phyloP scores from a whole-genome alignment of 202 grass and related monocot species.

The Miscanthus sacchariflorus region DNA sequence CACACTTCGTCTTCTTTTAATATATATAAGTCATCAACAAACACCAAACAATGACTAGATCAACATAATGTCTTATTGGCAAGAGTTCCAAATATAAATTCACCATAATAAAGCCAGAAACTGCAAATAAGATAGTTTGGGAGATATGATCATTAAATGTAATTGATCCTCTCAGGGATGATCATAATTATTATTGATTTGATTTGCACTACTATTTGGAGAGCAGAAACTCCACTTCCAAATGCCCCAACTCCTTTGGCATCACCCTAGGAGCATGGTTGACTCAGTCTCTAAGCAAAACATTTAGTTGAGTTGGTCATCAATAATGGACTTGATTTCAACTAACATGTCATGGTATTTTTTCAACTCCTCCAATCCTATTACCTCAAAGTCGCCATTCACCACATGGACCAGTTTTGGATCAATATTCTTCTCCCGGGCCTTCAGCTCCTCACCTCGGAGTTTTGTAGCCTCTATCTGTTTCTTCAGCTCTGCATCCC shows the following conservation, averaged over 20 bases:
- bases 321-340: neutral
- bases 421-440: neutral
- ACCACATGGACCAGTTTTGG: neutral
- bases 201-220: conserved; percentile 15
- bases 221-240: neutral
- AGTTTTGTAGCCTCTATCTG: neutral
- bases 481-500: neutral
- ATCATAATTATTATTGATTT: neutral
- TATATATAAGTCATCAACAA: neutral
- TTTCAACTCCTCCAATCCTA: neutral
- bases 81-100: neutral
- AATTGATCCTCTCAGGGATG: neutral
- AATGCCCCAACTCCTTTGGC: neutral
- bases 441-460: neutral
- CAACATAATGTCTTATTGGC: neutral
- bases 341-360: neutral
- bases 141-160: neutral
- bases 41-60: neutral
- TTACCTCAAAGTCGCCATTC: neutral
- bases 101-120: neutral
- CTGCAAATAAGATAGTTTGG: neutral
- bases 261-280: conserved; percentile 7
- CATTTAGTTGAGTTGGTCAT: neutral
- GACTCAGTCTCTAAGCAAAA: neutral
- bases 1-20: neutral